Conservation (phyloP, 2,329 filamentous ascomycete genomes). For the Arthrobotrys pseudoclavata region DNA sequence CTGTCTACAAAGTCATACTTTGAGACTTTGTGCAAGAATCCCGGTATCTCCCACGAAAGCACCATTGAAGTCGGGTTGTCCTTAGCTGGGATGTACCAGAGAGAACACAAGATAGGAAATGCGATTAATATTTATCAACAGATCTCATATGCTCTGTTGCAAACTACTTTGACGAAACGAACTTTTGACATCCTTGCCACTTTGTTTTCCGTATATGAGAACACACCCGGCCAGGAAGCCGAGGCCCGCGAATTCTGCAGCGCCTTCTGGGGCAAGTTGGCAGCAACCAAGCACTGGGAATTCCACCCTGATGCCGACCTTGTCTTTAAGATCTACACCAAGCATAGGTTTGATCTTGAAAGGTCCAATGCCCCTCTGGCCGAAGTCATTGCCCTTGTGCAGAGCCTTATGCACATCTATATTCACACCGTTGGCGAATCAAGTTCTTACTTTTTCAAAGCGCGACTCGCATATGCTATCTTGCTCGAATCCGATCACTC, state of each 20-base stretch:
- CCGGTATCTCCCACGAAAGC: constrained; percentile 34
- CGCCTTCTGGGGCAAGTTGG: constrained; percentile 38
- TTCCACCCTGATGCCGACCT: constrained; percentile 33
- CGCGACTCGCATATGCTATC: constrained; percentile 29
- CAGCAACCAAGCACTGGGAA: constrained; percentile 21
- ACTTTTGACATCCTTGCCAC: constrained; percentile 27
- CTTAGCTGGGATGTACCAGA: constrained; percentile 36
- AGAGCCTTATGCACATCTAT: constrained; percentile 28
- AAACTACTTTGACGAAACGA: constrained; percentile 13
- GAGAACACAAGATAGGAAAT: constrained; percentile 1
- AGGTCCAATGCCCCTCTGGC: constrained; percentile 20
- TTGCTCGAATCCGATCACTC: constrained; percentile 29
- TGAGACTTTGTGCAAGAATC: constrained; percentile 23
- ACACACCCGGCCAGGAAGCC: constrained; percentile 5
- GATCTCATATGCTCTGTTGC: constrained; percentile 20
- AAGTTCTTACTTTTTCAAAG: constrained; percentile 38
- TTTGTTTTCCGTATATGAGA: constrained; percentile 39
- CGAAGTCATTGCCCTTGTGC: constrained; percentile 6
- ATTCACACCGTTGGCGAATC: constrained; percentile 18
- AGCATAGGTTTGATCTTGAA: constrained; percentile 36
- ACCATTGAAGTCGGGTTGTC: constrained; percentile 39
- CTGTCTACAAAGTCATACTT: constrained; percentile 29
- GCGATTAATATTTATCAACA: constrained; percentile 32
- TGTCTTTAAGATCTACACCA: constrained; percentile 44
- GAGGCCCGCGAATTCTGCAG: constrained; percentile 37